A percentile compares a stretch with the other conserved stretches of the same genome.
These are phyloP conservation scores for Syncephalastrum contaminatum DNA, from an alignment of 371 early-diverging fungal genomes.

Conservation along the genomic window DNA sequence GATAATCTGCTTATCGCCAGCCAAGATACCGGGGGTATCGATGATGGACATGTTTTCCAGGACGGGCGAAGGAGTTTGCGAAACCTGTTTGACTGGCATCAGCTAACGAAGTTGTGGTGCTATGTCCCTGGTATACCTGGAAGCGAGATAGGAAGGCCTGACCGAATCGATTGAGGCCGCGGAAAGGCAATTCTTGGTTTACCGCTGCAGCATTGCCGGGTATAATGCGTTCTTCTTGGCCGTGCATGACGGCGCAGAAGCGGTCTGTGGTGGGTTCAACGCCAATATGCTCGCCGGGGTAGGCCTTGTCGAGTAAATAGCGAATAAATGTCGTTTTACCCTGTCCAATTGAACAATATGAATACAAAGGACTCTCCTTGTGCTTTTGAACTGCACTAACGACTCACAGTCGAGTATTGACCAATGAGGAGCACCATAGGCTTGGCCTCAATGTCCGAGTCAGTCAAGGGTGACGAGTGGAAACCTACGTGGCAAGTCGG, in stretches of 20 bases:
- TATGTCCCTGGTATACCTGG: constrained; percentile 47
- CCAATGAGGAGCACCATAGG: constrained; percentile 86
- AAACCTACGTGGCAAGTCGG: constrained; percentile 41
- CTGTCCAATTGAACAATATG: constrained; percentile 20
- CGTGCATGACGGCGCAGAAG: constrained; percentile 84
- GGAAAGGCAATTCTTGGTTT: constrained; percentile 77
- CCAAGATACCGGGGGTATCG: constrained; percentile 88
- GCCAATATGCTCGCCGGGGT: constrained; percentile 88
- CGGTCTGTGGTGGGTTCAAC: constrained; percentile 88
- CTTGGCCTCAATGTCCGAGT: constrained; percentile 80
- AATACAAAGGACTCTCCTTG: background rate
- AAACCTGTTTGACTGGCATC: constrained; percentile 43
- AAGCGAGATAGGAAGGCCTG: constrained; percentile 80
- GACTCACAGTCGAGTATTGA: constrained; percentile 76
- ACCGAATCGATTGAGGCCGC: constrained; percentile 75
- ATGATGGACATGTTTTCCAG: constrained; percentile 82
- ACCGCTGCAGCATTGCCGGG: constrained; percentile 92
- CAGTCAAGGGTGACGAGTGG: constrained; percentile 75
- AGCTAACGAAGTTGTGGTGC: background rate
- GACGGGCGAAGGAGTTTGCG: constrained; percentile 71
- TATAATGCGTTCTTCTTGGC: constrained; percentile 66
- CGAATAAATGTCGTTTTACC: constrained; percentile 88
- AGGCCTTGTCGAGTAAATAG: constrained; percentile 77
- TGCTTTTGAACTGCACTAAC: background rate
- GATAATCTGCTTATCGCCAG: constrained; percentile 81